Evolutionary conservation across 768 basidiomycete genomes (phyloP), one percentile per base, ranked within the genome.

Genomic region (Cytidiella melzeri): DNA sequence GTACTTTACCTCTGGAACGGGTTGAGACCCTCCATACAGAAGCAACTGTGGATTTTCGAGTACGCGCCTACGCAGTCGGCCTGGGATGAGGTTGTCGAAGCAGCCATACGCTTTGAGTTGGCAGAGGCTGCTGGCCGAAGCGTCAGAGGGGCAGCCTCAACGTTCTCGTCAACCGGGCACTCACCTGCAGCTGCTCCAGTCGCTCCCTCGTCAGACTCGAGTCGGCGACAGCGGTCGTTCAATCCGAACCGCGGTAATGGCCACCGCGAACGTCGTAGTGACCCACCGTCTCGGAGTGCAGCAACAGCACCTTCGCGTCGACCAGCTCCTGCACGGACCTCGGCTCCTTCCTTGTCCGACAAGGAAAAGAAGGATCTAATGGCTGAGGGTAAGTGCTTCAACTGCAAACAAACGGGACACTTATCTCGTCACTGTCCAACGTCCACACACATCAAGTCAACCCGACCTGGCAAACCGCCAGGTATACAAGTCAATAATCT

Each of bases 1-100:
- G 64, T 70, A 0, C 54, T 63, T 7, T 57, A 61, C 9, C 54
- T 75, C 0, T 76, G 69, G 70, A 55, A 61, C 2, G 68, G 72
- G 0, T 47, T 70, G 0, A 44, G 52, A 1, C 20, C 42, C 0
- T 37, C 54, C 13, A 58, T 71, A 1, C 68, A 68, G 25, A 48
- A 47, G 0, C 55, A 63, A 3, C 47, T 72, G 0, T 68, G 65
- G 64, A 48, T 50, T 13, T 53, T 67, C 1, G 47, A 60, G 4
- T 49, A 70, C 0, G 63, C 65, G 2, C 65, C 62, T 0, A 61
- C 68, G 6, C 26, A 40, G n/a, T 61, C 63, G 0, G 37, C 46
- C 0, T 67, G 62, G 56, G 48, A 63, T 0, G 53, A 64, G 3
- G 61, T 74, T 0, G 41, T 64, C 0, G 43, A 51, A 0, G 59